A percentile compares a stretch with the other conserved stretches of the same genome.
Conservation (phyloP, 2,329 filamentous ascomycete genomes). For the Sclerotinia glacialis region DNA sequence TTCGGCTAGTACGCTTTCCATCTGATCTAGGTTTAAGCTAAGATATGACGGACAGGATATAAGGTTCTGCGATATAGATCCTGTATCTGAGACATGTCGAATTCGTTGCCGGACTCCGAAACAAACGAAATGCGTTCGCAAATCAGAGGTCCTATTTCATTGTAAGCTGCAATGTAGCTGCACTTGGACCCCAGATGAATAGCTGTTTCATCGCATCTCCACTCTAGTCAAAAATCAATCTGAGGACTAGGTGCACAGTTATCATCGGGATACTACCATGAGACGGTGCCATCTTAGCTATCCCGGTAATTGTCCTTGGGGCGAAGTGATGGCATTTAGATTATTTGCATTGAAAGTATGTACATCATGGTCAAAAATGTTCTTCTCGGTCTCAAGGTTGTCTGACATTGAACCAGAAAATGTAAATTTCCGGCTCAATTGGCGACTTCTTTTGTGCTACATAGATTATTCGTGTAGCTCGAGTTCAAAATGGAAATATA, state of each 20-base stretch:
- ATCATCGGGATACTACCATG: too few species aligned
- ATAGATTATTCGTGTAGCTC: too few species aligned
- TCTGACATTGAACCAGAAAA: not conserved
- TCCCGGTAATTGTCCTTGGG: too few species aligned
- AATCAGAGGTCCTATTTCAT: not conserved
- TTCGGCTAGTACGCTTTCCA: not conserved
- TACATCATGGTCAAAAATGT: not conserved
- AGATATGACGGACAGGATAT: not conserved
- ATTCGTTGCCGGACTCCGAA: not conserved
- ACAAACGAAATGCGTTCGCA: not conserved
- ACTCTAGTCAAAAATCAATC: too few species aligned
- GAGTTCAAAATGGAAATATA: too few species aligned
- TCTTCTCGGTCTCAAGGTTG: not conserved
- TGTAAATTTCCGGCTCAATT: not conserved
- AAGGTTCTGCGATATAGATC: not conserved
- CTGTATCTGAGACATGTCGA: not conserved
- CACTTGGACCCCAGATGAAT: too few species aligned
- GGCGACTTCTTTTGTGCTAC: not conserved
- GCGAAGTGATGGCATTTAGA: too few species aligned
- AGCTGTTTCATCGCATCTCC: too few species aligned
- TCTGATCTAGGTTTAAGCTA: not conserved
- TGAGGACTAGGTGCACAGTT: too few species aligned
- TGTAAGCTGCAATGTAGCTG: too few species aligned
- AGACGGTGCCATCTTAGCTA: too few species aligned
- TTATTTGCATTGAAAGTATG: too few species aligned